phyloP scores from a whole-genome alignment of 352 stramenopile genomes.

The Elongisporangium undulatum region DNA sequence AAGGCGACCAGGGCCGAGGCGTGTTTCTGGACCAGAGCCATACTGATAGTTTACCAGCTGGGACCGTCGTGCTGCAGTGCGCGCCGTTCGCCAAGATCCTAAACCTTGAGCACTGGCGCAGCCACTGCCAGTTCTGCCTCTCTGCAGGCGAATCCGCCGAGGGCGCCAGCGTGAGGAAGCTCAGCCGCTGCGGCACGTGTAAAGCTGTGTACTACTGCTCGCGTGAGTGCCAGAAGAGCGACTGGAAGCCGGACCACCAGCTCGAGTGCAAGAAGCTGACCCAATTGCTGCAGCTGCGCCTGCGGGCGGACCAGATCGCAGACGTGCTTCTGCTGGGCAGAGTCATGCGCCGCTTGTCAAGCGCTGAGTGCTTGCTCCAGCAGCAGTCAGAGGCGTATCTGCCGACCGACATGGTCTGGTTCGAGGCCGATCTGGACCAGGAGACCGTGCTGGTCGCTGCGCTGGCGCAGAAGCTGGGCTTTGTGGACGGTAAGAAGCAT shows the following conservation, averaged over 20 bases:
- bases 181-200: conserved; percentile 61
- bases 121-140: conserved; percentile 68
- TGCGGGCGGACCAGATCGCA: conserved; percentile 32
- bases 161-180: conserved; percentile 1
- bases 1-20: conserved; percentile 33
- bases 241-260: conserved; percentile 61
- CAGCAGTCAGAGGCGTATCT: background rate
- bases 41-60: conserved; percentile 6
- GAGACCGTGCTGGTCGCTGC: conserved; percentile 44
- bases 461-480: conserved; percentile 43
- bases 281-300: conserved; percentile 29
- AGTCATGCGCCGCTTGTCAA: conserved; percentile 26
- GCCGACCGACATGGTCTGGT: conserved; percentile 45
- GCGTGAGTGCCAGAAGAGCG: conserved; percentile 45
- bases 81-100: conserved; percentile 35
- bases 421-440: conserved; percentile 41
- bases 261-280: conserved; percentile 50
- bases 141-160: conserved; percentile 1
- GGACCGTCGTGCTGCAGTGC: conserved; percentile 29
- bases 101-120: conserved; percentile 42
- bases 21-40: conserved; percentile 14
- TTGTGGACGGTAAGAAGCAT: conserved; percentile 28
- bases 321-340: conserved; percentile 55
- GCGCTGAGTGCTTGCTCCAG: background rate
- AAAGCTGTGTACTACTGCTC: conserved; percentile 63